These are phyloP conservation scores for Colletotrichum echinochloae DNA, from an alignment of 2,329 filamentous ascomycete species.

Conservation along the genomic window DNA sequence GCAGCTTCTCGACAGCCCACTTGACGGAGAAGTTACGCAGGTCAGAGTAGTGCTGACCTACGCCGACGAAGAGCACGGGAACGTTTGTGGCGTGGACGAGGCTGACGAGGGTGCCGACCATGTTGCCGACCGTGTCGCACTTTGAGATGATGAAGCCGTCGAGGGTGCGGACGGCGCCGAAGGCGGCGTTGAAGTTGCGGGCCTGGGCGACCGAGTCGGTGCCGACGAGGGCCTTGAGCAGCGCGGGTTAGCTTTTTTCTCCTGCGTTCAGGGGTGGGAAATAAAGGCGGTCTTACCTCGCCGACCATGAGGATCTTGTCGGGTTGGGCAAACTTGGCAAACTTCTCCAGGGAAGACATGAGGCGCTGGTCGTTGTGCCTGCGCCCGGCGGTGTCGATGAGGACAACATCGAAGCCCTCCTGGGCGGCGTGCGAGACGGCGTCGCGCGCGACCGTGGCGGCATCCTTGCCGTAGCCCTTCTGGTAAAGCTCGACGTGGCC, in stretches of 20 bases:
- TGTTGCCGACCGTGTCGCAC: slow-evolving; percentile 99
- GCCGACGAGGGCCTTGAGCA: slow-evolving; percentile 82
- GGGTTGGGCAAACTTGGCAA: slow-evolving; percentile 93
- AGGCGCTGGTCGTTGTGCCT: slow-evolving; percentile 95
- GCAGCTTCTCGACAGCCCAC: slow-evolving; percentile 76
- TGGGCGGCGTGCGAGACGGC: slow-evolving; percentile 84
- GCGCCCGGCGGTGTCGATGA: slow-evolving; percentile 96
- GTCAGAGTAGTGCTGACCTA: slow-evolving; percentile 77
- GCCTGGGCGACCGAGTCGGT: slow-evolving; percentile 97
- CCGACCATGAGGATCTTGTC: slow-evolving; percentile 99
- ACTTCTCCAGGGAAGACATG: slow-evolving; percentile 97
- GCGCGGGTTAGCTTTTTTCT: neutral
- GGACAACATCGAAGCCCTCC: slow-evolving; percentile 87
- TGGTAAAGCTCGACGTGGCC: slow-evolving; percentile 92
- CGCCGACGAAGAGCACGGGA: slow-evolving; percentile 90
- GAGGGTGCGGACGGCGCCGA: slow-evolving; percentile 82
- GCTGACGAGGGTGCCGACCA: slow-evolving; percentile 94
- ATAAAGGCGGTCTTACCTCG: slow-evolving; percentile 53
- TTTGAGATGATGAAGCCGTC: slow-evolving; percentile 99
- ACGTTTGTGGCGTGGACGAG: slow-evolving; percentile 98
- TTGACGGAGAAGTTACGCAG: slow-evolving; percentile 76
- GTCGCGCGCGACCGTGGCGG: slow-evolving; percentile 93
- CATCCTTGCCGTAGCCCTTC: slow-evolving; percentile 97
- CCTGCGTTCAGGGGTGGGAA: neutral
- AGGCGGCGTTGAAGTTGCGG: slow-evolving; percentile 93